A percentile compares a stretch with the other conserved stretches of the same genome.
Evolutionary conservation across 2,329 filamentous ascomycete genomes (phyloP).

Genomic region (Calonectria multiphialidica): DNA sequence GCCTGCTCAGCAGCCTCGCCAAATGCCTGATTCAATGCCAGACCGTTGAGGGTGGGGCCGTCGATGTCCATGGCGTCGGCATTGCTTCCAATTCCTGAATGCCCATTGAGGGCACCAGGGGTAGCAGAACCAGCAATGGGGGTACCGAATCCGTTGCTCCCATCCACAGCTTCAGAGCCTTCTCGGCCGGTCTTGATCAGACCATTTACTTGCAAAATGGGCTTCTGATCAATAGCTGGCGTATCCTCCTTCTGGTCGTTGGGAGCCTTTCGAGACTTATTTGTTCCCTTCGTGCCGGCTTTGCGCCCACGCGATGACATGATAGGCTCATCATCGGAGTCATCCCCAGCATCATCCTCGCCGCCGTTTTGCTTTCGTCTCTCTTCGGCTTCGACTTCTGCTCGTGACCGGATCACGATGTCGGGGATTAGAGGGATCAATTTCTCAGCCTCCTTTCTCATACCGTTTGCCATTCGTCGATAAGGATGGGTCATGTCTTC

Average conservation of each 20-base stretch:
- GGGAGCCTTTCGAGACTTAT: slow-evolving; percentile 80
- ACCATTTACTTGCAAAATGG: slow-evolving; percentile 75
- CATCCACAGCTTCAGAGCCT: slow-evolving; percentile 84
- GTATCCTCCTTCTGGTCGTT: slow-evolving; percentile 83
- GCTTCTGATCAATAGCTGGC: slow-evolving; percentile 81
- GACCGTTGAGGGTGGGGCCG: slow-evolving; percentile 75
- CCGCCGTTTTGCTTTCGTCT: slow-evolving; percentile 88
- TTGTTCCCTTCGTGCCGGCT: slow-evolving; percentile 81
- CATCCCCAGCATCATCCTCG: slow-evolving; percentile 85
- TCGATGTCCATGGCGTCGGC: slow-evolving; percentile 91
- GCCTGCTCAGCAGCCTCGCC: slow-evolving; percentile 78
- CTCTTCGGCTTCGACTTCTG: slow-evolving; percentile 91
- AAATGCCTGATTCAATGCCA: slow-evolving; percentile 73
- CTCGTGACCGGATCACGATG: slow-evolving; percentile 88
- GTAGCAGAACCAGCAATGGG: slow-evolving; percentile 82
- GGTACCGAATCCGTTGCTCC: slow-evolving; percentile 88
- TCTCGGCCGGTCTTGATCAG: slow-evolving; percentile 70
- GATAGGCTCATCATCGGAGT: slow-evolving; percentile 97
- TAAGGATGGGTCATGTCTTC: slow-evolving; percentile 88
- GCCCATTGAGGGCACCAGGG: slow-evolving; percentile 77
- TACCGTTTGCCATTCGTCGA: slow-evolving; percentile 92
- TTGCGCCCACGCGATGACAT: slow-evolving; percentile 97
- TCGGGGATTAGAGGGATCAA: slow-evolving; percentile 95
- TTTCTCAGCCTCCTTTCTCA: slow-evolving; percentile 98
- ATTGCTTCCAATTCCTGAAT: slow-evolving; percentile 77